Base-by-base conservation (phyloP, 257 asterid species). In the Capsicum rhomboideum region DNA sequence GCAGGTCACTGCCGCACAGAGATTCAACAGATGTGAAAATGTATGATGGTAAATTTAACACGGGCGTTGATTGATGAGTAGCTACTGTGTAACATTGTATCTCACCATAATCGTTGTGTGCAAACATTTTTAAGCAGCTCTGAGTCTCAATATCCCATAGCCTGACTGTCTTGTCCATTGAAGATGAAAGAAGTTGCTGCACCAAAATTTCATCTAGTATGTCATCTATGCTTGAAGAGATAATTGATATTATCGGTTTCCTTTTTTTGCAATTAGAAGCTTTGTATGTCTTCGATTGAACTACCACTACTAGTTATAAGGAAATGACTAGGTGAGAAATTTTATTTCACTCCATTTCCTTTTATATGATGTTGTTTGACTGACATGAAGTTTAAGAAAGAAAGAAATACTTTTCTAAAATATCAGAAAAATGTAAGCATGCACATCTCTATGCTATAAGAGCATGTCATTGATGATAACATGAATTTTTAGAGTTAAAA, bases 91-190 rank as follows among this genome's bases (percentile, higher is more conserved):
- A 82, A 55, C 50, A 80, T 85, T 85, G 84, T 86, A 75, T 87
- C 95, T 93, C 90, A 95, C 98, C 98, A 82, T 91, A 95, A 88
- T 92, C 95, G 86, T 89, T 95, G 88, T 95, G 98, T 52, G 98
- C 89, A 87, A 95, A 95, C 87, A 87, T 90, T 91, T 93, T 95
- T 90, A 95, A 80, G 85, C 98, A 95, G 80, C 86, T 89, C 87
- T 86, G 90, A 23, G 91, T 90, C 82, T 92, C 91, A 83, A 90
- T 78, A 87, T 95, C 91, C 98, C 98, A 95, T 88, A 95, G 59
- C 86, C 96, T 85, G 31, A 95, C 98, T 13, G 95, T 93, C 86
- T 91, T 95, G 89, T 95, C 98, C 97, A 95, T 95, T 69, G 97
- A 93, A 80, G 98, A 95, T 49, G 98, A 93, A 78, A 95, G 97